These are phyloP conservation scores for Talaromyces liani DNA, from an alignment of 495 filamentous ascomycete genomes.

Conservation along the genomic window DNA sequence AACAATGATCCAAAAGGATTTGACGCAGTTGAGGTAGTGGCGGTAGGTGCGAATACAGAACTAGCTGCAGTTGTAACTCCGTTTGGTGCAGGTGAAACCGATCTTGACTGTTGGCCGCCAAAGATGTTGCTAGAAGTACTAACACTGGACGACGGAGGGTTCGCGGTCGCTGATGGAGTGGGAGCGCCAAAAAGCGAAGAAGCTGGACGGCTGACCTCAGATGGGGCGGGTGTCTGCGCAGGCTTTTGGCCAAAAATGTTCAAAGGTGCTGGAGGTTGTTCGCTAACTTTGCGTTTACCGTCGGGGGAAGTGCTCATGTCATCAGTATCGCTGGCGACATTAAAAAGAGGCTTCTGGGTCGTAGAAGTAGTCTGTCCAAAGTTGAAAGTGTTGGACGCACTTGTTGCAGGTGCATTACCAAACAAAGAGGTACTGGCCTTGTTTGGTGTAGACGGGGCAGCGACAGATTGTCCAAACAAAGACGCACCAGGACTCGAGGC, in stretches of 20 bases:
- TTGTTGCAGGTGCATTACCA: not conserved
- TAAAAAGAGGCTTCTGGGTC: conserved; percentile 4
- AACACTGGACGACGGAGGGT: not conserved
- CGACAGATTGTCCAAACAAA: conserved; percentile 5
- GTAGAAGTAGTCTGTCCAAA: conserved; percentile 1
- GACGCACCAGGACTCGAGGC: not conserved
- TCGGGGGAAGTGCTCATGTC: conserved; percentile 41
- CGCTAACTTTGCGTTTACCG: conserved; percentile 20
- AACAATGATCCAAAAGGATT: conserved; percentile 4
- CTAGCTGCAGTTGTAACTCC: conserved; percentile 5
- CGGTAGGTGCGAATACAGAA: conserved; percentile 10
- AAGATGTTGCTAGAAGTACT: not conserved
- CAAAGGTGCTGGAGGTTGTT: conserved; percentile 6
- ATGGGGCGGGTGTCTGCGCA: conserved; percentile 11
- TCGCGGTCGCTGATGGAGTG: conserved; percentile 11
- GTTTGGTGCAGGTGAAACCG: not conserved
- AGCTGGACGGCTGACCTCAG: conserved; percentile 8
- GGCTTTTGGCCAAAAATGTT: conserved; percentile 16
- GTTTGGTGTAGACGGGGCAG: not conserved
- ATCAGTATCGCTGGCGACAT: conserved; percentile 12
- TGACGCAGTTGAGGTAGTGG: conserved; percentile 12
- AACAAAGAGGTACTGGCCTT: conserved; percentile 1
- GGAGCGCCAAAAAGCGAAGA: conserved; percentile 19
- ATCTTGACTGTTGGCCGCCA: conserved; percentile 2
- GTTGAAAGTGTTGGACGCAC: not conserved